Percentiles rank a stretch among this genome's conserved stretches.
These are phyloP conservation scores for Hansenula lynferdii DNA, from an alignment of 1,139 yeast genomes.

Conservation along the genomic window DNA sequence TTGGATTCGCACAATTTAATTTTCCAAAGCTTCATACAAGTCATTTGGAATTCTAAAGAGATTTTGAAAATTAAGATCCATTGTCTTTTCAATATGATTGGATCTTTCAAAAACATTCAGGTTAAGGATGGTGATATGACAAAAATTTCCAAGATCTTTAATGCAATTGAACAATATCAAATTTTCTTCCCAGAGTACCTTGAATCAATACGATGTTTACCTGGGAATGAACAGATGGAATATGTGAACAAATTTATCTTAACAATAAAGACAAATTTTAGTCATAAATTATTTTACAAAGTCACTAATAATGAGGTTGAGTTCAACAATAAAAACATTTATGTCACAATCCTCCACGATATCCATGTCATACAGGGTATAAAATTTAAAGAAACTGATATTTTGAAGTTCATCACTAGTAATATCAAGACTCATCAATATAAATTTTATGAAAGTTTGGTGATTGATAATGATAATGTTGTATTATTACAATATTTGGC, in stretches of 20 bases:
- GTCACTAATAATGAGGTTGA: conserved; percentile 1
- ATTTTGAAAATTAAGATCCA: conserved; percentile 4
- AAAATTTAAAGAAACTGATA: conserved; percentile 9
- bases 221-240: conserved; percentile 6
- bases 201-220: background rate
- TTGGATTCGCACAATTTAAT: conserved; percentile 5
- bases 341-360: conserved; percentile 6
- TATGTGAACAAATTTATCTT: conserved; percentile 12
- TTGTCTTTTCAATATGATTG: conserved; percentile 6
- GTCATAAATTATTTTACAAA: conserved; percentile 4
- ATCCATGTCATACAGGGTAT: background rate
- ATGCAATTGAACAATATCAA: background rate
- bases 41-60: conserved; percentile 8
- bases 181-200: conserved; percentile 2
- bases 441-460: conserved; percentile 9
- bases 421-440: conserved; percentile 14
- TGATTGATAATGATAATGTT: background rate
- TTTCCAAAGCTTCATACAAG: conserved; percentile 3
- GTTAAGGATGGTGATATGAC: conserved; percentile 1
- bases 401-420: conserved; percentile 12
- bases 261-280: conserved; percentile 14
- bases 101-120: conserved; percentile 2
- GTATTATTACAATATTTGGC: conserved; percentile 10
- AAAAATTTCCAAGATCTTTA: background rate
- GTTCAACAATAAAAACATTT: conserved; percentile 10